phyloP scores from a whole-genome alignment of 164 flowering plant species.

The Protea cynaroides region DNA sequence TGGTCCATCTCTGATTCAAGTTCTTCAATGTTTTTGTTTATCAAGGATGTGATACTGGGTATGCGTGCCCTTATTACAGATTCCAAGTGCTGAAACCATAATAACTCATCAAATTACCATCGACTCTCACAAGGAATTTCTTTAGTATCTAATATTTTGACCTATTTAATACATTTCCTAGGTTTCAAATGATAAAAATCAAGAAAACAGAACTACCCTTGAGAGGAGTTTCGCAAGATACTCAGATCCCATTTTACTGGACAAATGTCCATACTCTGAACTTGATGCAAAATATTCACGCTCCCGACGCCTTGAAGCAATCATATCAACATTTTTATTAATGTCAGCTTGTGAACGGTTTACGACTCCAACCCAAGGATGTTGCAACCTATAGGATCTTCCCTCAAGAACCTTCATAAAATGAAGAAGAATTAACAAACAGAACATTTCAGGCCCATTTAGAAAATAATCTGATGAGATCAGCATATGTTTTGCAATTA shows the following conservation, averaged over 20 bases:
- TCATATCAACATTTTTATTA: constrained; percentile 74
- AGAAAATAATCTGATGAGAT: not conserved
- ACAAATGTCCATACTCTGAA: constrained; percentile 71
- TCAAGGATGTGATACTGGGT: constrained; percentile 56
- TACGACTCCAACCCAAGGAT: constrained; percentile 90
- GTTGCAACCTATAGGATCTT: constrained; percentile 68
- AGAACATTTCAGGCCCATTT: not conserved
- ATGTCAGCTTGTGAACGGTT: constrained; percentile 88
- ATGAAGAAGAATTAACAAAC: not conserved
- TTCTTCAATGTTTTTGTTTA: constrained; percentile 59
- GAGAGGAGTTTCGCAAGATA: constrained; percentile 84
- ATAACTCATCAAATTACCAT: not conserved
- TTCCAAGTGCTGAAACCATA: constrained; percentile 63
- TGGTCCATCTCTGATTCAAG: constrained; percentile 60
- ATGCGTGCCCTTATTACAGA: constrained; percentile 52
- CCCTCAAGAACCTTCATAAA: constrained; percentile 69
- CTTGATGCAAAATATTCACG: constrained; percentile 68
- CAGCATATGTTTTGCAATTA: not conserved
- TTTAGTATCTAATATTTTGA: no score
- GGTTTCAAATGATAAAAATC: not conserved
- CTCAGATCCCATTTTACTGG: constrained; percentile 76
- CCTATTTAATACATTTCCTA: not conserved
- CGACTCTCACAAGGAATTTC: no score
- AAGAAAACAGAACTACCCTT: constrained; percentile 25
- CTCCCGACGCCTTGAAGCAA: constrained; percentile 69